These are phyloP conservation scores for Verbascum thapsus DNA, from an alignment of 257 asterid species.

Conservation along the genomic window DNA sequence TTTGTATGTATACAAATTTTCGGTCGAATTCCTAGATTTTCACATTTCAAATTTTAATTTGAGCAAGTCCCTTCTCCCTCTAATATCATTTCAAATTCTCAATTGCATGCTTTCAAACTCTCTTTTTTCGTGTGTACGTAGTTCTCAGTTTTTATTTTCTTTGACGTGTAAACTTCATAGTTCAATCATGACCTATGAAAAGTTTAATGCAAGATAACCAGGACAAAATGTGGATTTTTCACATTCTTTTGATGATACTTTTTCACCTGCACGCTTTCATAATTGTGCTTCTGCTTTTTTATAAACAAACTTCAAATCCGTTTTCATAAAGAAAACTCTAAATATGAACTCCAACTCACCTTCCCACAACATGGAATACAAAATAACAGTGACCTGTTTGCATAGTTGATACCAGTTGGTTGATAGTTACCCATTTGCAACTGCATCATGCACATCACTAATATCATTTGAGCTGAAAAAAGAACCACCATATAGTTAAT, in stretches of 20 bases:
- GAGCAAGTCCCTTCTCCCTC: too few relatives aligned
- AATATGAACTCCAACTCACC: slow-evolving; percentile 20
- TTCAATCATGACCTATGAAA: slow-evolving; percentile 8
- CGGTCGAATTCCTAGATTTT: too few relatives aligned
- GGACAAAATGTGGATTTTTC: not conserved
- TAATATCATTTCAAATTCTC: too few relatives aligned
- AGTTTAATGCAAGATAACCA: slow-evolving; percentile 19
- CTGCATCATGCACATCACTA: slow-evolving; percentile 30
- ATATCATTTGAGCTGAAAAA: slow-evolving; percentile 35
- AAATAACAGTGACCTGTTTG: slow-evolving; percentile 14
- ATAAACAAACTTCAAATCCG: slow-evolving; percentile 24
- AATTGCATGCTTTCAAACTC: too few relatives aligned
- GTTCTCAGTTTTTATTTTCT: too few relatives aligned
- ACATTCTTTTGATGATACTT: slow-evolving; percentile 14
- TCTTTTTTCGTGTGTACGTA: too few relatives aligned
- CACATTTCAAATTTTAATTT: too few relatives aligned
- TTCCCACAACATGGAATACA: slow-evolving; percentile 4
- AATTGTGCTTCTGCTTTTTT: slow-evolving; percentile 26
- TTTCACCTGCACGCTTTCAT: slow-evolving; percentile 18
- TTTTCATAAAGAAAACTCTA: slow-evolving; percentile 23
- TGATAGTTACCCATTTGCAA: slow-evolving; percentile 30
- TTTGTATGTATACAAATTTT: too few relatives aligned
- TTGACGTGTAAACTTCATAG: not conserved
- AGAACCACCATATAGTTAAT: slow-evolving; percentile 34
- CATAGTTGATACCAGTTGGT: slow-evolving; percentile 27